These are phyloP conservation scores for Yamadazyma buinensis DNA, from an alignment of 1,139 yeast genomes.

Conservation along the genomic window DNA sequence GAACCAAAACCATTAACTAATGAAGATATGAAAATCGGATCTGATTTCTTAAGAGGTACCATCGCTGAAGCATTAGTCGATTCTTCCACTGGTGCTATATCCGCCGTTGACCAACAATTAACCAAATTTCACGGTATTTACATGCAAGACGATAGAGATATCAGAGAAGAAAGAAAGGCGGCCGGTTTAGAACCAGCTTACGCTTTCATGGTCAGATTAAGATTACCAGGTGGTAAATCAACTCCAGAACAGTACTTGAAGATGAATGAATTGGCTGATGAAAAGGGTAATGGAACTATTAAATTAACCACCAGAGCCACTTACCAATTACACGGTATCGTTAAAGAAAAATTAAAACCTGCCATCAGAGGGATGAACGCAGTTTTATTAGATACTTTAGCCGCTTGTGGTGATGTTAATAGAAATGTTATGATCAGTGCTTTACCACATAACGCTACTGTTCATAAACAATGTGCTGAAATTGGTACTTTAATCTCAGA, in stretches of 20 bases:
- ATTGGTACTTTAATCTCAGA: constrained; percentile 70
- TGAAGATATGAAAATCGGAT: constrained; percentile 89
- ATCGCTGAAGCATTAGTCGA: constrained; percentile 85
- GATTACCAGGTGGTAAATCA: constrained; percentile 92
- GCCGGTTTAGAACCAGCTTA: constrained; percentile 95
- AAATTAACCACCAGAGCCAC: constrained; percentile 97
- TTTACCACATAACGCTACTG: constrained; percentile 76
- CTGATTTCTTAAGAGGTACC: constrained; percentile 88
- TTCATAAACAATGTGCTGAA: constrained; percentile 71
- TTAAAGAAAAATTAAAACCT: constrained; percentile 84
- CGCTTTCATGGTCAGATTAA: constrained; percentile 92
- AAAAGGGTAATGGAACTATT: constrained; percentile 87
- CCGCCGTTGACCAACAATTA: constrained; percentile 90
- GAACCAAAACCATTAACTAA: constrained; percentile 96
- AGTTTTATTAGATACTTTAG: constrained; percentile 86
- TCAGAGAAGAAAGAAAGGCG: constrained; percentile 87
- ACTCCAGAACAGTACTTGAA: constrained; percentile 86
- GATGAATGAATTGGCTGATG: constrained; percentile 78
- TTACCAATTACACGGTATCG: constrained; percentile 93
- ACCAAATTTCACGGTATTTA: constrained; percentile 98
- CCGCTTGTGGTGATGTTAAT: constrained; percentile 98
- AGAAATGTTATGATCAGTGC: constrained; percentile 94
- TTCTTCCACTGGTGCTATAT: constrained; percentile 83
- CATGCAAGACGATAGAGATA: constrained; percentile 98
- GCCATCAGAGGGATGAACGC: constrained; percentile 93